Percentiles rank a stretch among this genome's conserved stretches.
phyloP scores from a whole-genome alignment of 805 yeast species.

The Blastobotrys mokoenaii region DNA sequence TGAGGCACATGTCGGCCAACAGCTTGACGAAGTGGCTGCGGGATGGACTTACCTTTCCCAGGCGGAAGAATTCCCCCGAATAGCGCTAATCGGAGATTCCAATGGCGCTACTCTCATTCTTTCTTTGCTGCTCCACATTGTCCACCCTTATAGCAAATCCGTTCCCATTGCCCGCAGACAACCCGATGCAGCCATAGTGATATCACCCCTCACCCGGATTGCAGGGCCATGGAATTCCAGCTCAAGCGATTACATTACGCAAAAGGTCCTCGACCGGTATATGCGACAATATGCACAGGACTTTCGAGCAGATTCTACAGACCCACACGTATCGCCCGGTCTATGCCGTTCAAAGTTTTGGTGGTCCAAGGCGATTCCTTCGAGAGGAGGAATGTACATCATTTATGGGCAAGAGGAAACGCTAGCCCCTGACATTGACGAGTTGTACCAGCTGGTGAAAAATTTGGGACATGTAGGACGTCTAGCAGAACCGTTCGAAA shows the following conservation, averaged over 20 bases:
- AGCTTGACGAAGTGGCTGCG: conserved; percentile 21
- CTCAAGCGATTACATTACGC: conserved; percentile 15
- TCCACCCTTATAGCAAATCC: conserved; percentile 25
- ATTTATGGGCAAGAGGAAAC: conserved; percentile 39
- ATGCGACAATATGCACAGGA: conserved; percentile 8
- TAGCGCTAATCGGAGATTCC: conserved; percentile 39
- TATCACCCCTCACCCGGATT: conserved; percentile 27
- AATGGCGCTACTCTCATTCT: conserved; percentile 39
- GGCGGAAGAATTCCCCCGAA: conserved; percentile 23
- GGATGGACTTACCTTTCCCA: conserved; percentile 29
- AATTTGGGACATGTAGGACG: conserved; percentile 1
- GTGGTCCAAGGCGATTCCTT: conserved; percentile 38
- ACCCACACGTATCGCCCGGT: conserved; percentile 30
- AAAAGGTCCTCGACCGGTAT: conserved; percentile 10
- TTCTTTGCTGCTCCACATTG: conserved; percentile 31
- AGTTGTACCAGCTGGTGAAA: conserved; percentile 25
- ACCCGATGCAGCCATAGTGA: conserved; percentile 30
- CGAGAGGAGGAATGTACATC: conserved; percentile 31
- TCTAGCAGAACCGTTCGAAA: conserved; percentile 23
- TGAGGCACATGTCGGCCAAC: conserved; percentile 21
- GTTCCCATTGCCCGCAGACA: conserved; percentile 6
- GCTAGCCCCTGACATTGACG: conserved; percentile 31
- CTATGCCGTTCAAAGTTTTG: conserved; percentile 24
- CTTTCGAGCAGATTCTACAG: conserved; percentile 14
- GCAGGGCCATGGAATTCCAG: conserved; percentile 7